Evolutionary conservation across 352 stramenopile species (phyloP), one percentile per base, ranked within the genome.

Genomic region (Phytophthora melonis): DNA sequence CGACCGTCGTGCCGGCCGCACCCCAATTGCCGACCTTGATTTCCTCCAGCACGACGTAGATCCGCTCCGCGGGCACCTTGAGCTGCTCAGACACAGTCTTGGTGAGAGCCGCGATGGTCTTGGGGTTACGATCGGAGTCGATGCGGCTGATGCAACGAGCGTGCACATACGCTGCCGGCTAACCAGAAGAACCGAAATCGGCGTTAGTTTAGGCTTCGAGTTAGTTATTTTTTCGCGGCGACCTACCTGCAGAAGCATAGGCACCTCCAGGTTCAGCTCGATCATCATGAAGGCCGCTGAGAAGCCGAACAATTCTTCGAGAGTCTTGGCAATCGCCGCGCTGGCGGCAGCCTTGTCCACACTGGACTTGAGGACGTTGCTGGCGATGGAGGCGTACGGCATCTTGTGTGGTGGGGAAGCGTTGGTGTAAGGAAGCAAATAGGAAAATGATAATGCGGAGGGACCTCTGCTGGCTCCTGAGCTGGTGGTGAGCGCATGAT

Each of bases 121-220:
- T 76, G 3, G 75, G 60, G 70, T 84, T 86, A 52, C 64, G 68
- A 58, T 84, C 67, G 0, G 56, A 68, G 55, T 79, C 80, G 52
- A 84, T 78, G 36, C 36, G 36, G 36, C 56, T 54, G 6, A 70
- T 70, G n/a, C 25, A 52, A 14, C 41, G 66, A 75, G 55, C 76
- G 65, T 56, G 81, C n/a, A 88, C 68, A 32, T 83, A 79, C 41
- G 81, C 81, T 58, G 75, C 75, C 16, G 77, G 81, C 81, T 86
- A 13, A 18, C 13, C 36, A 45, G 13, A 45, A 45, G 36, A 45
- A 45, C 10, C 5, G 9, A 45, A 45, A 13, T 25, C 36, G 1
- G 0, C 13, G 13, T 11, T 45, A 16, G 13, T 45, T 9, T 16
- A 18, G 36, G 5, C 11, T 53, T 47, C 27, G 30, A 49, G 30